Percentiles rank a stretch among this genome's conserved stretches.
Conservation (phyloP, 2,329 filamentous ascomycete species). For the Alternaria brassicicola region DNA sequence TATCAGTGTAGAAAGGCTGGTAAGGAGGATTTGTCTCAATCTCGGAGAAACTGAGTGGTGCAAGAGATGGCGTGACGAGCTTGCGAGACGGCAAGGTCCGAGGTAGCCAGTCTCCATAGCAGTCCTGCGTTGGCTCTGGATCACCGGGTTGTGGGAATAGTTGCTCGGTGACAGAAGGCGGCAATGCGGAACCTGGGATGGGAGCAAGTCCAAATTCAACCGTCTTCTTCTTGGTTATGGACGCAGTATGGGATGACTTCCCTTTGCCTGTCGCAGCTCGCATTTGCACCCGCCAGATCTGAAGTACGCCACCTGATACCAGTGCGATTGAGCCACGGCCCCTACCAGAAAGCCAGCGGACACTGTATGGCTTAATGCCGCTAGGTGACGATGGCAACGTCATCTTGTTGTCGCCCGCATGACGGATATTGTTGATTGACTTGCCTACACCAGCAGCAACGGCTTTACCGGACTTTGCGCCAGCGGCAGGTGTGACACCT, state of each 20-base stretch:
- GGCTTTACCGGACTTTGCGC: constrained; percentile 71
- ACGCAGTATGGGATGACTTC: constrained; percentile 49
- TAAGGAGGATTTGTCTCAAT: constrained; percentile 96
- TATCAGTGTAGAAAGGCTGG: constrained; percentile 93
- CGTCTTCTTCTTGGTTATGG: constrained; percentile 63
- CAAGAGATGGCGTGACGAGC: constrained; percentile 46
- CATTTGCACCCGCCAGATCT: constrained; percentile 66
- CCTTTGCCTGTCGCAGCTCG: constrained; percentile 52
- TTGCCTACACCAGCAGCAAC: constrained; percentile 76
- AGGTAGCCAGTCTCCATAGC: constrained; percentile 46
- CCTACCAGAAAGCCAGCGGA: constrained; percentile 69
- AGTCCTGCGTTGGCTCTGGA: constrained; percentile 25
- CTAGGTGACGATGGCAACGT: constrained; percentile 65
- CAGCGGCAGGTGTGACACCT: constrained; percentile 49
- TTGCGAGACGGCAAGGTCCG: constrained; percentile 39
- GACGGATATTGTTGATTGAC: constrained; percentile 73
- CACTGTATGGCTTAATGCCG: constrained; percentile 63
- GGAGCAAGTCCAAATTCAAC: constrained; percentile 70
- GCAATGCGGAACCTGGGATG: constrained; percentile 62
- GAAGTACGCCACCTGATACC: constrained; percentile 68
- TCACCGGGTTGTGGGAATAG: constrained; percentile 39
- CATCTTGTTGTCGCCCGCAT: constrained; percentile 76
- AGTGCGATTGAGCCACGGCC: constrained; percentile 68
- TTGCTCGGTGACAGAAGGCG: constrained; percentile 40
- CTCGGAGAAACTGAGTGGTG: constrained; percentile 70